A percentile compares a stretch with the other conserved stretches of the same genome.
Evolutionary conservation across 495 filamentous ascomycete species (phyloP).

Genomic region (Evernia prunastri): DNA sequence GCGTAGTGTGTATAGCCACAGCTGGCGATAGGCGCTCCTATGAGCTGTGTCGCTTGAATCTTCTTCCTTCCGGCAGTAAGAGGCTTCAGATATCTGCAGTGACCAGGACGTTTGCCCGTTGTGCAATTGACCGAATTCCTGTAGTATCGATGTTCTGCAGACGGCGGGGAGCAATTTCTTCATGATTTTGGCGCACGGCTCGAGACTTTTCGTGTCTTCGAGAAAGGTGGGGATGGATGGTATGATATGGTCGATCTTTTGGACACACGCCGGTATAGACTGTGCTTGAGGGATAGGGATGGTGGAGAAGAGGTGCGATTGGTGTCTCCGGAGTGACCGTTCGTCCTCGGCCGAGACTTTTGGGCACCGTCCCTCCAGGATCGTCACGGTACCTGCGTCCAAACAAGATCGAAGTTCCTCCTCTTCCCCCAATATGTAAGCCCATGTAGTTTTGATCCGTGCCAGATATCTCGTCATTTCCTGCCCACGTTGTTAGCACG

Average conservation of each 20-base stretch:
- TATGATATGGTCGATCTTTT: constrained; percentile 24
- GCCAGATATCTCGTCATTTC: constrained; percentile 18
- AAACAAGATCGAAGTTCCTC: background rate
- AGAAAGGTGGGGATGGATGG: constrained; percentile 29
- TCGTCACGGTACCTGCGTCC: constrained; percentile 21
- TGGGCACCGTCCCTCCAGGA: constrained; percentile 25
- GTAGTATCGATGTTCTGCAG: constrained; percentile 23
- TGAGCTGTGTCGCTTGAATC: constrained; percentile 5
- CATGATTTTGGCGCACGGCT: constrained; percentile 27
- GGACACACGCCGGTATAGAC: constrained; percentile 17
- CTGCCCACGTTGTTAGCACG: constrained; percentile 13
- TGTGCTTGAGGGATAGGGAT: constrained; percentile 13
- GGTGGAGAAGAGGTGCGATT: constrained; percentile 17
- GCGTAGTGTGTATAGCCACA: constrained; percentile 27
- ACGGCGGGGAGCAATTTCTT: constrained; percentile 26
- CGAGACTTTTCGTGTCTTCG: constrained; percentile 32
- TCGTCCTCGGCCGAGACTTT: constrained; percentile 23
- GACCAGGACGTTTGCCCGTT: constrained; percentile 15
- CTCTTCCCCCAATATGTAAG: constrained; percentile 11
- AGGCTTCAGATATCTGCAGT: constrained; percentile 18
- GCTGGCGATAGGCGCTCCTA: constrained; percentile 24
- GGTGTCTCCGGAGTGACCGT: constrained; percentile 19
- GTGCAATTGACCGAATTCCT: constrained; percentile 21
- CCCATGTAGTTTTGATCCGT: constrained; percentile 10
- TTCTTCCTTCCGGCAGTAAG: constrained; percentile 9